A percentile compares a stretch with the other conserved stretches of the same genome.
Conservation (phyloP, 345 rosid genomes). For the Lumnitzera racemosa region DNA sequence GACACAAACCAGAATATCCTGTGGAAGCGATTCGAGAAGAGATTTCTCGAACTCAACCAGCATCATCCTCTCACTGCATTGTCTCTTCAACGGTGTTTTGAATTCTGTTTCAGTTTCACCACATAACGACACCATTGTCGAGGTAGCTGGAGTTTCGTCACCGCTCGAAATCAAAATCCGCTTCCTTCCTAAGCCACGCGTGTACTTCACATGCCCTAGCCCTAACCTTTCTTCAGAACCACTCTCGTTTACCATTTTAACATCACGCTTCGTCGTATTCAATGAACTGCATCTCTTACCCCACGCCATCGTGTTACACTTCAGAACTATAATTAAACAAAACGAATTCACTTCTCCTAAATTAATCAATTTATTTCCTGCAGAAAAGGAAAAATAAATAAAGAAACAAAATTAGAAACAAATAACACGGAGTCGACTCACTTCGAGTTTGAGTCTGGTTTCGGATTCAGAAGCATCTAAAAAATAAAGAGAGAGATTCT, state of each 20-base stretch:
- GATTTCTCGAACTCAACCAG: slow-evolving; percentile 23
- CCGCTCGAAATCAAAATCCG: slow-evolving; percentile 43
- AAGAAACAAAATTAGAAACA: too few relatives aligned
- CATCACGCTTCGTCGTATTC: slow-evolving; percentile 17
- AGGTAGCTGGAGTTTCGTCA: slow-evolving; percentile 2
- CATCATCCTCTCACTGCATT: slow-evolving; percentile 23
- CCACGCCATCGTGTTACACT: slow-evolving; percentile 27
- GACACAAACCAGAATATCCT: slow-evolving; percentile 58
- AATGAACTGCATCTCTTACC: slow-evolving; percentile 31
- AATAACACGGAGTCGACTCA: too few relatives aligned
- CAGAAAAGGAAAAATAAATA: too few relatives aligned
- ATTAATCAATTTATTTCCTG: too few relatives aligned
- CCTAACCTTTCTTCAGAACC: slow-evolving; percentile 21
- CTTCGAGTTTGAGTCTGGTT: too few relatives aligned
- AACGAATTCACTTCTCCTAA: too few relatives aligned
- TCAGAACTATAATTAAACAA: too few relatives aligned
- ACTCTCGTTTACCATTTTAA: slow-evolving; percentile 5
- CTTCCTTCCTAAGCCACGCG: slow-evolving; percentile 64
- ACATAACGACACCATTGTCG: too few relatives aligned
- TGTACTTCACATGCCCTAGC: slow-evolving; percentile 38
- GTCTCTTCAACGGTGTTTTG: slow-evolving; percentile 45
- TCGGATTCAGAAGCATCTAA: too few relatives aligned
- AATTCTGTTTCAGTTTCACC: slow-evolving; percentile 13
- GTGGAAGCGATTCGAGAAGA: slow-evolving; percentile 61
- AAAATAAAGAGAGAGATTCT: too few relatives aligned